Base-by-base conservation (phyloP, 371 early-diverging fungal genomes). In the Lichtheimia ornata region DNA sequence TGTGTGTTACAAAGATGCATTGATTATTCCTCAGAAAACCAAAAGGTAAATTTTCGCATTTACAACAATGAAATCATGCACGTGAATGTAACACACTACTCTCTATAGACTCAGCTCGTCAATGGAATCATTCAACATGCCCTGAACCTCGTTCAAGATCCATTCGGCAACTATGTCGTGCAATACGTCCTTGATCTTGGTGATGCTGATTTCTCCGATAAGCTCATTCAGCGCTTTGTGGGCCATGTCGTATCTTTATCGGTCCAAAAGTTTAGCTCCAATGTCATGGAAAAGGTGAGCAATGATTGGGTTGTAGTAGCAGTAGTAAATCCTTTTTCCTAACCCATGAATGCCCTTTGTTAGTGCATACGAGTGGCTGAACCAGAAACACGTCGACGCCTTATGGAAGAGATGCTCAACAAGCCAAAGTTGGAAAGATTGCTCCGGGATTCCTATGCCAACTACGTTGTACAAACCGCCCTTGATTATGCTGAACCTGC, bases 111-210 rank as follows among this genome's bases (percentile, higher is more conserved):
- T 45, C 93, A 92, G 76, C 74, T 95, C 22, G 93, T 91, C 5
- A 73, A 75, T 11, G 92, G 85, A 54, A 90, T 96, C 51, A 91
- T 88, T 17, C 74, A 72, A 22, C 77, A 95, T 70, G 91, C 90
- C 0, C 77, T 97, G 35, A 72, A 86, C 0, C 75, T 94, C 27
- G 96, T 98, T 25, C 92, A 84, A 58, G 97, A 98, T 76, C 97
- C 96, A 45, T 99, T 93, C 76, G 99, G 96, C 47, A 99, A 99
- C 81, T 99, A 99, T 71, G 99, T 99, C 17, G 95, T 99, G 22
- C 99, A 99, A 79, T 94, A 97, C 53, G 92, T 97, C 6, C 77
- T 97, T 35, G 98, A 97, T 59, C 79, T 94, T 40, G 81, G 84
- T 6, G 86, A 91, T 51, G 68, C 73, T 4, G 70, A 75, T 13